Base-by-base conservation (phyloP, 2,329 filamentous ascomycete species). In the Aaosphaeria pasadenensis region DNA sequence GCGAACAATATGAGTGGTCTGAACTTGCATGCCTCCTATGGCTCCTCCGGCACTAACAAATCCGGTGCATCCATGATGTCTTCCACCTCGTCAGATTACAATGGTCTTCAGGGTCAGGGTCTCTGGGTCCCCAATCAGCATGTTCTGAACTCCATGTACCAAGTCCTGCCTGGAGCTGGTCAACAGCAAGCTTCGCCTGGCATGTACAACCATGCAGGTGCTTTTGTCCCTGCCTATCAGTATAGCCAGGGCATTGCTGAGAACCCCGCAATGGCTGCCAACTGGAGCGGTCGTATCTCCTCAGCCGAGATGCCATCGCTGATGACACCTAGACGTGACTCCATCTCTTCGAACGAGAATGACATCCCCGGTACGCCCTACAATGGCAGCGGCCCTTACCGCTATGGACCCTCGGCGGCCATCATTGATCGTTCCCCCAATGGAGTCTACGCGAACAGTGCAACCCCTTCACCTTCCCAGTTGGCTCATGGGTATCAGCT, bases 271-370 rank as follows among this genome's bases (percentile, higher is more conserved):
- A 66, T 77, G 56, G 74, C 62, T 33, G 62, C 72, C 11, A 70
- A 66, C 53, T 78, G 76, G 76, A 71, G 75, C 11, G 63, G 66
- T 31, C 71, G 71, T 39, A 71, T 74, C 50, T 70, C 74, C 5
- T 76, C 72, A 13, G 71, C 67, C 6, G 75, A 77, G 30, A 73
- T 77, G 50, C 76, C 76, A 5, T 72, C 75, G 6, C 67, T 79
- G 44, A 74, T 78, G 69, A 78, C 75, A 13, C 75, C 76, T 43
- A 75, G 76, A 35, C 76, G 76, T 42, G 76, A 76, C 54, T 78
- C 76, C 6, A 67, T 77, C 53, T 79, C 76, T 5, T 78, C 76
- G 32, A 77, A 77, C 57, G 76, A 78, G 70, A 75, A 77, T 48
- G 76, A 78, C 43, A 69, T 76, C 52, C 76, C 76, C 17, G 74